Base-by-base conservation (phyloP, 192 early-diverging fungal genomes). In the Chytriomyces confervae region DNA sequence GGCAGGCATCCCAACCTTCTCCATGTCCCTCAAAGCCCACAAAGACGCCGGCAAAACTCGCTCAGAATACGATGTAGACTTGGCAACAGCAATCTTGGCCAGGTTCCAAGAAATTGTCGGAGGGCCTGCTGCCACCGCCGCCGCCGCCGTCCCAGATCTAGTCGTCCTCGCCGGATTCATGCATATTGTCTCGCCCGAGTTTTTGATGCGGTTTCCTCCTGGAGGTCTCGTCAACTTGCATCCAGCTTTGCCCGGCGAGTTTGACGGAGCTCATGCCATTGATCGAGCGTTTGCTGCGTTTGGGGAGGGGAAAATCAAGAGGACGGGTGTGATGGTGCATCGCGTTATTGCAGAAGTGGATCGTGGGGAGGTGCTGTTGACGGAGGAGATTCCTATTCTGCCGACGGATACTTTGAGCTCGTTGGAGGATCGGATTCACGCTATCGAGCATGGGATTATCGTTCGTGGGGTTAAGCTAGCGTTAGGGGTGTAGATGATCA, bases 231-330 rank as follows among this genome's bases (percentile, higher is more conserved):
- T 99, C 81, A 99, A 99, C 84, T 84, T 99, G 71, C 98, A 99
- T 70, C 98, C 97, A n/a, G 96, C 98, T 2, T 84, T 99, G 36
- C 98, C 98, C 7, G 96, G 96, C 51, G 89, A 94, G 81, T 95
- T 99, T 82, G 96, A 98, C 76, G 98, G 98, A n/a, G 95, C 96
- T 0, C 88, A 95, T 73, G 95, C 98, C 16, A 98, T 99, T 68
- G 94, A 95, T 62, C 86, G 97, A 10, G 98, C 98, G 5, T 97
- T 89, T 80, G 90, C 92, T n/a, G 96, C 95, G 29, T 97, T 89
- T 76, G 77, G 91, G 80, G 86, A 89, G 50, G 96, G 95, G 10
- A 82, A 90, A 71, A 87, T 87, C 43, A 75, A 69, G 66, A 27
- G 84, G 16, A 89, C 88, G 48, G 88, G 88, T n/a, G 85, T 87